phyloP scores from a whole-genome alignment of 371 early-diverging fungal genomes.

The Mortierella sp. region DNA sequence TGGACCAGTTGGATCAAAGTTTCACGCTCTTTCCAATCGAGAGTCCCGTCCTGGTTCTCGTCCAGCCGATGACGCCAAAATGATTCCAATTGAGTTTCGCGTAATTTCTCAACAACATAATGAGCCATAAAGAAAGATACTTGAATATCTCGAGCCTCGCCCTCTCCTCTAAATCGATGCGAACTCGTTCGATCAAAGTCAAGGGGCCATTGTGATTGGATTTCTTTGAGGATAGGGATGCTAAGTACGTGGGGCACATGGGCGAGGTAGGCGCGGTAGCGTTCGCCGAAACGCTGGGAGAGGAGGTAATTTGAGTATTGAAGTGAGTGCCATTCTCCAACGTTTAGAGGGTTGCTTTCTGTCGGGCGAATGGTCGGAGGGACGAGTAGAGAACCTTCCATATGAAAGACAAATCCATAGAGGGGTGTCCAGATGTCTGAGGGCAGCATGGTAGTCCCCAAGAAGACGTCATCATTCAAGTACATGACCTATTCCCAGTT shows the following conservation, averaged over 20 bases:
- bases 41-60: slow-evolving; percentile 27
- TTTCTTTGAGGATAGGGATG: slow-evolving; percentile 46
- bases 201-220: slow-evolving; percentile 36
- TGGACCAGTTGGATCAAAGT: slow-evolving; percentile 20
- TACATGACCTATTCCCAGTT: slow-evolving; percentile 53
- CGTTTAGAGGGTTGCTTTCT: slow-evolving; percentile 21
- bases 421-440: slow-evolving; percentile 54
- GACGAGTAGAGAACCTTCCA: slow-evolving; percentile 40
- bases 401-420: slow-evolving; percentile 57
- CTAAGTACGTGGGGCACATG: slow-evolving; percentile 54
- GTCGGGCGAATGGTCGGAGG: slow-evolving; percentile 26
- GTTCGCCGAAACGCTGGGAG: slow-evolving; percentile 52
- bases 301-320: slow-evolving; percentile 52
- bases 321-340: slow-evolving; percentile 56
- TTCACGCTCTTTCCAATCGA: slow-evolving; percentile 49
- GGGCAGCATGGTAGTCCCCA: slow-evolving; percentile 25
- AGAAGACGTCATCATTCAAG: slow-evolving; percentile 58
- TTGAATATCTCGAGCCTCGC: slow-evolving; percentile 43
- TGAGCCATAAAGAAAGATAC: slow-evolving; percentile 55
- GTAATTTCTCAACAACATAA: slow-evolving; percentile 53
- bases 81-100: slow-evolving; percentile 53
- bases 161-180: slow-evolving; percentile 54
- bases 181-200: slow-evolving; percentile 38
- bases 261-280: slow-evolving; percentile 48
- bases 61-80: slow-evolving; percentile 46